Evolutionary conservation across 805 yeast genomes (phyloP), one percentile per base, ranked within the genome.

Genomic region (Zygotorulaspora chibaensis): DNA sequence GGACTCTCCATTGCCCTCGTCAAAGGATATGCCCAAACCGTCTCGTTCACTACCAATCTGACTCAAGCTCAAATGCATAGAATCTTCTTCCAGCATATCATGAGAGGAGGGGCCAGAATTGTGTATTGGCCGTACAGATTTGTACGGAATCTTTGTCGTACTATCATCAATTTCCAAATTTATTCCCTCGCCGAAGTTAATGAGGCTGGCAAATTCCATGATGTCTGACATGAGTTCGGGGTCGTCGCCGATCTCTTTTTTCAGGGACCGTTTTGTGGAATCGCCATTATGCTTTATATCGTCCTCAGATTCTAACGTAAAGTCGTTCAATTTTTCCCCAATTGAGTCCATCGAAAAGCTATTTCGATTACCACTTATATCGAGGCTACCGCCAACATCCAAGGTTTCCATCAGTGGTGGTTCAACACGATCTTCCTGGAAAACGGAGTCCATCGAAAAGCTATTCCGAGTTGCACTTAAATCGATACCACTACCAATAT

Each of bases 121-220:
- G 7, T 13, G 7, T 4, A 17, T 5, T 6, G 36, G 36, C 16
- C 36, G n/a, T 17, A 33, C 16, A n/a, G 36, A n/a, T 16, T 33
- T 33, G 20, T 33, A 33, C 5, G 23, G 33, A 17, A 41, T 38
- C 20, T 40, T 41, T 12, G 41, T 27, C 3, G 35, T 35, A 12
- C 40, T 37, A 11, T 29, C 18, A 34, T 67, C 69, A 17, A 69
- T 50, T 38, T 63, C 66, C 25, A 71, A 47, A 20, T 70, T 65
- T 17, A 71, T 47, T 27, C 66, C 74, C 18, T 67, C 75, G 4
- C 75, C 78, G 54, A 74, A 74, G 51, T 73, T 69, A 23, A 74
- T 71, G 41, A 70, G 65, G 37, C 68, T 72, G 5, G 75, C 73
- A 52, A 73, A 73, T 50, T 73, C 77, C 61, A 69, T 62, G 12